phyloP scores from a whole-genome alignment of 768 basidiomycete genomes.

The Polyporus arcularius region DNA sequence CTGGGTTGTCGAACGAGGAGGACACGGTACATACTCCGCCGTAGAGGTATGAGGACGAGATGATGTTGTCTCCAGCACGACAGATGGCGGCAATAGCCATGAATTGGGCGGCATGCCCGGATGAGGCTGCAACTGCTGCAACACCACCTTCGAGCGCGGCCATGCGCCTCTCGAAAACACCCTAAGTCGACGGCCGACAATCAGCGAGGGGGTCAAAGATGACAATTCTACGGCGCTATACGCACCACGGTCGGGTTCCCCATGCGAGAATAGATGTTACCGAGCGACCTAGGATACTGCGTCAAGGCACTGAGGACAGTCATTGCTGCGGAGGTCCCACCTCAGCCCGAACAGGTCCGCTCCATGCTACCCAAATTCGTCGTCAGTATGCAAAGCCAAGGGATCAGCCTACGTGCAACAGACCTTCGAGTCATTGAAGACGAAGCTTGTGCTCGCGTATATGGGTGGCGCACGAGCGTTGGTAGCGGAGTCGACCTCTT shows the following conservation, averaged over 20 bases:
- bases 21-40: conserved; percentile 53
- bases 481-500: conserved; percentile 60
- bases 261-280: conserved; percentile 69
- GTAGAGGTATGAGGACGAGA: conserved; percentile 70
- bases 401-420: neutral
- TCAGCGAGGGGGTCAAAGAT: neutral
- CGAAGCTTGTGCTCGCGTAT: conserved; percentile 71
- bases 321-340: conserved; percentile 24
- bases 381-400: too few species aligned
- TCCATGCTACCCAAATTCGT: conserved; percentile 48
- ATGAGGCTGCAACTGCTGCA: conserved; percentile 72
- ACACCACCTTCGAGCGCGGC: conserved; percentile 77
- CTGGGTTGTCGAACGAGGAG: neutral
- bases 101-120: conserved; percentile 80
- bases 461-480: conserved; percentile 80
- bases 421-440: conserved; percentile 72
- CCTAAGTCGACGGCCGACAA: conserved; percentile 38
- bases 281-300: conserved; percentile 34
- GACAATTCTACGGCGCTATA: conserved; percentile 3
- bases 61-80: conserved; percentile 73
- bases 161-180: conserved; percentile 78
- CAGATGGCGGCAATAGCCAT: conserved; percentile 65
- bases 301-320: neutral
- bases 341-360: conserved; percentile 70
- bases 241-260: conserved; percentile 67